Percentiles rank a stretch among this genome's conserved stretches.
phyloP scores from a whole-genome alignment of 2,329 filamentous ascomycete genomes.

The Diaporthe australafricana region DNA sequence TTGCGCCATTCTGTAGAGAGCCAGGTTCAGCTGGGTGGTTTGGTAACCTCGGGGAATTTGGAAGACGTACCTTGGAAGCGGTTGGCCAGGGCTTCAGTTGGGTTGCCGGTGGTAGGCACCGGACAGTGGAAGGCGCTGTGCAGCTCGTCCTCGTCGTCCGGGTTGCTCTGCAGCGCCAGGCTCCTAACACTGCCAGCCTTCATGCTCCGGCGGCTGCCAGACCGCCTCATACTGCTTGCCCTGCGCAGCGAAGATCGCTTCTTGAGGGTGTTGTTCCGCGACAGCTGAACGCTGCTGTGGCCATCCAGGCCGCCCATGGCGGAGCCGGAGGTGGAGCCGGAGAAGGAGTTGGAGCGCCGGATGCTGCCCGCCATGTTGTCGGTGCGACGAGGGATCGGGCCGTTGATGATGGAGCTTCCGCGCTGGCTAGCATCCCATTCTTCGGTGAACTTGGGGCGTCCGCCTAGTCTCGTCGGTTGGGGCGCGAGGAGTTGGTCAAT shows the following conservation, averaged over 20 bases:
- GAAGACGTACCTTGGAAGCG: constrained; percentile 82
- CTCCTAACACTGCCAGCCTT: constrained; percentile 89
- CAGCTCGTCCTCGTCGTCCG: constrained; percentile 76
- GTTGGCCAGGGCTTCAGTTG: constrained; percentile 87
- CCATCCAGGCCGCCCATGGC: constrained; percentile 45
- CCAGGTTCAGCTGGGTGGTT: constrained; percentile 4
- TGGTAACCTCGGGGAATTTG: neutral
- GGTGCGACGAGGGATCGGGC: constrained; percentile 43
- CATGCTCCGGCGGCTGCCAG: constrained; percentile 82
- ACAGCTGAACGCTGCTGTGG: constrained; percentile 51
- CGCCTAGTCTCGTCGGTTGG: constrained; percentile 48
- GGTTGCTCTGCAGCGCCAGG: constrained; percentile 76
- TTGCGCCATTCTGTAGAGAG: constrained; percentile 83
- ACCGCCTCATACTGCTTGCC: constrained; percentile 80
- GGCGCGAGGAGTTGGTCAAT: constrained; percentile 39
- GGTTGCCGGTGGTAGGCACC: constrained; percentile 86
- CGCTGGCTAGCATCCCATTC: constrained; percentile 78
- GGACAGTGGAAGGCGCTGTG: constrained; percentile 92
- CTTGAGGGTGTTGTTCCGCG: constrained; percentile 79
- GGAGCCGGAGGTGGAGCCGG: constrained; percentile 63
- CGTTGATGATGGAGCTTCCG: constrained; percentile 72
- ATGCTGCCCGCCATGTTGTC: constrained; percentile 49
- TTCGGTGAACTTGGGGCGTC: constrained; percentile 70
- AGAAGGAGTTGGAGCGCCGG: constrained; percentile 72
- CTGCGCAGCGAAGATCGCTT: constrained; percentile 87